These are phyloP conservation scores for Penicillium sp. DNA, from an alignment of 2,329 filamentous ascomycete genomes.

Conservation along the genomic window DNA sequence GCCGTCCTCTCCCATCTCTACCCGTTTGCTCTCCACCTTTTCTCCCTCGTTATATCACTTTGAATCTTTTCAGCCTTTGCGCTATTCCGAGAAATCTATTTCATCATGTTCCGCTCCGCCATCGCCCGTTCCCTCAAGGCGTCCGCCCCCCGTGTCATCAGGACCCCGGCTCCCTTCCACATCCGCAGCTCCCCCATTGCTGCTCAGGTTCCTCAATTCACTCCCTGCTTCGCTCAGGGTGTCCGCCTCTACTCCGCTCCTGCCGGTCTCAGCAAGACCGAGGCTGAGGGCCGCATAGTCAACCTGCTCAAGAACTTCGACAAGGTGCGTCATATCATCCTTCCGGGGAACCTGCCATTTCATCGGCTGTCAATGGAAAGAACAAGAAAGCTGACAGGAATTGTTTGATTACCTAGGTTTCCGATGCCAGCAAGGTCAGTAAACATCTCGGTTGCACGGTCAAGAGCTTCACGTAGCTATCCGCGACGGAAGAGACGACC, in stretches of 20 bases:
- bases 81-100: slow-evolving; percentile 15
- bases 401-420: slow-evolving; percentile 27
- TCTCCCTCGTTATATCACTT: slow-evolving; percentile 11
- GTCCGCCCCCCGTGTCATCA: slow-evolving; percentile 49
- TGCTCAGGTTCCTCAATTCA: slow-evolving; percentile 54
- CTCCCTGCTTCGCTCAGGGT: slow-evolving; percentile 61
- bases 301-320: slow-evolving; percentile 93
- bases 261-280: slow-evolving; percentile 70
- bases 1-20: slow-evolving; percentile 18
- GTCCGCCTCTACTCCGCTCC: slow-evolving; percentile 84
- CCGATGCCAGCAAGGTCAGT: slow-evolving; percentile 42
- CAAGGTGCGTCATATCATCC: slow-evolving; percentile 62
- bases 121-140: slow-evolving; percentile 71
- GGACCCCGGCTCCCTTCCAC: slow-evolving; percentile 57
- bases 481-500: slow-evolving; percentile 5
- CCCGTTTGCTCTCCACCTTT: slow-evolving; percentile 16
- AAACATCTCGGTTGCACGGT: slow-evolving; percentile 7
- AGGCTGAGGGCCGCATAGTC: slow-evolving; percentile 89
- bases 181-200: slow-evolving; percentile 56
- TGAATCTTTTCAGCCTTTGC: slow-evolving; percentile 18
- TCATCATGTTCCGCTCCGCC: slow-evolving; percentile 84
- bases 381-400: slow-evolving; percentile 3
- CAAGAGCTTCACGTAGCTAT: slow-evolving; percentile 2
- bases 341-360: slow-evolving; percentile 4
- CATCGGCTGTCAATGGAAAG: neutral